Percentiles rank a stretch among this genome's conserved stretches.
Conservation (phyloP, 73 alveolate genomes). For the Diophrys appendiculata region DNA sequence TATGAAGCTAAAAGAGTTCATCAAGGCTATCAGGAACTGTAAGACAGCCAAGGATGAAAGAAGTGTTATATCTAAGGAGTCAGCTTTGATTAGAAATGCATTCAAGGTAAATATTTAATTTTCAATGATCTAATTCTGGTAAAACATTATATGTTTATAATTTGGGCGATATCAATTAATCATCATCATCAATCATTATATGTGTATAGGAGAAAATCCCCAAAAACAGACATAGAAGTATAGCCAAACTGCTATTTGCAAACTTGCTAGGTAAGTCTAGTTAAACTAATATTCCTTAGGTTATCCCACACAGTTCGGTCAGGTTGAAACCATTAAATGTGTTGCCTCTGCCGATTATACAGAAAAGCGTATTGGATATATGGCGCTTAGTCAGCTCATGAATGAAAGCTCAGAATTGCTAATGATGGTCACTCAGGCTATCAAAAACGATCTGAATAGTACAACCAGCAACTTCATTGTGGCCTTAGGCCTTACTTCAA, state of each 20-base stretch:
- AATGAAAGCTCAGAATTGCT: slow-evolving; percentile 98
- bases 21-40: slow-evolving; percentile 97
- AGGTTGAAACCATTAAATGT: slow-evolving; percentile 97
- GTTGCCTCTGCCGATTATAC: slow-evolving; percentile 96
- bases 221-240: slow-evolving; percentile 92
- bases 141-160: too few relatives aligned
- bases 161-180: too few relatives aligned
- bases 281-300: slow-evolving; percentile 59
- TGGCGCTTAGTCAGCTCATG: slow-evolving; percentile 97
- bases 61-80: slow-evolving; percentile 95
- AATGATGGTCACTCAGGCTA: slow-evolving; percentile 92
- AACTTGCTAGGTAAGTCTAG: slow-evolving; percentile 86
- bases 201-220: slow-evolving; percentile 83
- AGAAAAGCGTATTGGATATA: slow-evolving; percentile 98
- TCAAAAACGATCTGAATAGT: slow-evolving; percentile 89
- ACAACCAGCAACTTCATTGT: slow-evolving; percentile 86
- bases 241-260: slow-evolving; percentile 94
- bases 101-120: slow-evolving; percentile 86
- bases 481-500: slow-evolving; percentile 97
- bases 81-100: slow-evolving; percentile 98
- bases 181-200: too few relatives aligned
- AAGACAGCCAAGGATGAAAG: slow-evolving; percentile 99
- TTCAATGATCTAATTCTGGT: too few relatives aligned
- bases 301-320: slow-evolving; percentile 96
- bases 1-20: slow-evolving; percentile 94